Conservation (phyloP, 495 filamentous ascomycete genomes). For the Lepraria neglecta region DNA sequence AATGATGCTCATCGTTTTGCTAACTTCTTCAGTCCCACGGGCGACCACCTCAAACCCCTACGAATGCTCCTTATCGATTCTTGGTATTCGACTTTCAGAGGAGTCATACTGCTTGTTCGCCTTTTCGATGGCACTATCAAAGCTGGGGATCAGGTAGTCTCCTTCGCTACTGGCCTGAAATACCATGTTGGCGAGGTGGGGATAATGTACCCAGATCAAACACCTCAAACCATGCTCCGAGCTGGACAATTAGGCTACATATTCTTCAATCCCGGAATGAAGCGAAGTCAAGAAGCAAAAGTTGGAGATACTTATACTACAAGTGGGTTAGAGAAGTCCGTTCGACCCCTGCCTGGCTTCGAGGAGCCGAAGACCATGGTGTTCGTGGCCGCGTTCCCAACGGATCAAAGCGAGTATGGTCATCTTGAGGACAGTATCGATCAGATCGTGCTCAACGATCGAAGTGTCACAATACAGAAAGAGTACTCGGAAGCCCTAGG, state of each 20-base stretch:
- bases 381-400: constrained; percentile 92
- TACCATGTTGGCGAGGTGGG: constrained; percentile 95
- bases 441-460: constrained; percentile 88
- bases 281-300: constrained; percentile 87
- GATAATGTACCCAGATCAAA: constrained; percentile 90
- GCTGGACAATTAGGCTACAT: constrained; percentile 95
- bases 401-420: constrained; percentile 78
- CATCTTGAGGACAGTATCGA: constrained; percentile 92
- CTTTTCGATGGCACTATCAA: constrained; percentile 83
- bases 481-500: constrained; percentile 90
- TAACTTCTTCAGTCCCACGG: constrained; percentile 49
- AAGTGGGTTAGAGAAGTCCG: constrained; percentile 68
- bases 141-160: constrained; percentile 74
- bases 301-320: constrained; percentile 91
- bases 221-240: constrained; percentile 67
- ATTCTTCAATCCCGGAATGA: constrained; percentile 97
- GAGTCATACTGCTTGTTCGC: constrained; percentile 84
- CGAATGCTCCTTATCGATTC: constrained; percentile 89
- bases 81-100: constrained; percentile 94
- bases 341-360: constrained; percentile 82
- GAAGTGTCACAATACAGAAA: constrained; percentile 88
- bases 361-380: constrained; percentile 99
- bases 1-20: neutral
- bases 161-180: constrained; percentile 77
- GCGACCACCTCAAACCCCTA: constrained; percentile 63